These are phyloP conservation scores for Termitomyces sp. DNA, from an alignment of 768 basidiomycete species.

Conservation along the genomic window DNA sequence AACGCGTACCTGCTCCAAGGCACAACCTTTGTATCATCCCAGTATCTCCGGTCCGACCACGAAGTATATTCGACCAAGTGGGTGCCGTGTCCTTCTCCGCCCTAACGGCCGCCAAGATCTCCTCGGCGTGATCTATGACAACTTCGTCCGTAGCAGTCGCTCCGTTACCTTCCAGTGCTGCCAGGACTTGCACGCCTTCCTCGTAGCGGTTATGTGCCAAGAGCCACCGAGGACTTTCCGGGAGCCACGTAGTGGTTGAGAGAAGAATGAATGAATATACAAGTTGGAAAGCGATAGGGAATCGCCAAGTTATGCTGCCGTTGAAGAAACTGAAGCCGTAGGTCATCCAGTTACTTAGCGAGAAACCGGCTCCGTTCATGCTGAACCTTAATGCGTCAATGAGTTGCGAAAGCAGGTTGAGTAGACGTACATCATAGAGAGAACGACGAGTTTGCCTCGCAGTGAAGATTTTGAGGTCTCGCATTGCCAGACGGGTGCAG, in stretches of 20 bases:
- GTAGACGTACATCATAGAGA: slow-evolving; percentile 40
- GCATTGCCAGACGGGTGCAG: slow-evolving; percentile 48
- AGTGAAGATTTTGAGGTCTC: slow-evolving; percentile 44
- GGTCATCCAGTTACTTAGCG: slow-evolving; percentile 49
- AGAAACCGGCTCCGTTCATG: slow-evolving; percentile 48
- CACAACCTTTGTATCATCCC: slow-evolving; percentile 39
- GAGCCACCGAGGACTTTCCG: slow-evolving; percentile 45
- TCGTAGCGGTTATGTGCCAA: slow-evolving; percentile 38
- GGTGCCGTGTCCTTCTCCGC: slow-evolving; percentile 36
- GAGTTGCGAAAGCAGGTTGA: not conserved
- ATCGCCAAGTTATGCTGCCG: slow-evolving; percentile 41
- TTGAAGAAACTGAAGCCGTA: slow-evolving; percentile 42
- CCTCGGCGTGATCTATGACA: slow-evolving; percentile 31
- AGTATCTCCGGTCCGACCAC: slow-evolving; percentile 35
- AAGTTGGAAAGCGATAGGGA: slow-evolving; percentile 47
- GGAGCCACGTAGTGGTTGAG: slow-evolving; percentile 43
- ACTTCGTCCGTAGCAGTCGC: slow-evolving; percentile 28
- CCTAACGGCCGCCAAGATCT: slow-evolving; percentile 39
- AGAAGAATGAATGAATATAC: slow-evolving; percentile 39
- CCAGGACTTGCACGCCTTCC: slow-evolving; percentile 36
- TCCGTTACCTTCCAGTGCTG: slow-evolving; percentile 35
- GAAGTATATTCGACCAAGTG: slow-evolving; percentile 35
- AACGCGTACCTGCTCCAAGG: slow-evolving; percentile 33
- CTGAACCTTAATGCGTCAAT: slow-evolving; percentile 8
- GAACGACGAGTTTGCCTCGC: slow-evolving; percentile 44